Evolutionary conservation across 768 basidiomycete species (phyloP).

Genomic region (Hemileccinum impolitum): DNA sequence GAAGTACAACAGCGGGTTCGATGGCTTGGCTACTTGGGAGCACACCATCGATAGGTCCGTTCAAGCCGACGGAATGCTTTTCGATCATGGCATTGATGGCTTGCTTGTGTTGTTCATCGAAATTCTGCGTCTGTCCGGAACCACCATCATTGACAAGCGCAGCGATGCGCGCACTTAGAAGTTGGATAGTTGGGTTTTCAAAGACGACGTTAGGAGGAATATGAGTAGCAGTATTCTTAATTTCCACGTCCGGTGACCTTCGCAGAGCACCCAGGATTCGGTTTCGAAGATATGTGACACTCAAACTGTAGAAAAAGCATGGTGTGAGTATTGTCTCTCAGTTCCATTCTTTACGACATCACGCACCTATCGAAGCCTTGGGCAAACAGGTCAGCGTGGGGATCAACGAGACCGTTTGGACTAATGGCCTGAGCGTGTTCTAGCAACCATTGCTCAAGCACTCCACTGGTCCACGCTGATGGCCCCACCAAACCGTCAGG

Average conservation of each 20-base stretch:
- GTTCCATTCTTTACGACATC: not conserved
- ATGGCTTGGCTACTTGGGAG: conserved; percentile 1
- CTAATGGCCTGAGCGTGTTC: conserved; percentile 22
- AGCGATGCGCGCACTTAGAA: conserved; percentile 26
- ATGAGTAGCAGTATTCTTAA: conserved; percentile 21
- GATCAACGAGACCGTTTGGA: conserved; percentile 3
- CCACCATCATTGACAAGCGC: conserved; percentile 5
- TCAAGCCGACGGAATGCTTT: conserved; percentile 33
- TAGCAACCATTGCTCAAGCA: conserved; percentile 26
- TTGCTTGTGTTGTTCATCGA: conserved; percentile 8
- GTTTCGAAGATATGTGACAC: conserved; percentile 29
- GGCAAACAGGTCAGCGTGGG: conserved; percentile 23
- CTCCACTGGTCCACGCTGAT: conserved; percentile 19
- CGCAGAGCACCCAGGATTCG: conserved; percentile 24
- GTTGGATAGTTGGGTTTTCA: conserved; percentile 39
- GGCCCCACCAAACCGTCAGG: conserved; percentile 24
- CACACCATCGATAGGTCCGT: conserved; percentile 9
- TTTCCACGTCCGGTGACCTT: conserved; percentile 27
- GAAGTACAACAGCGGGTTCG: conserved; percentile 27
- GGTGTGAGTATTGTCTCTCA: not conserved
- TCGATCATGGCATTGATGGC: conserved; percentile 38
- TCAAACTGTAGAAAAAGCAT: conserved; percentile 18
- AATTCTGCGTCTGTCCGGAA: not conserved
- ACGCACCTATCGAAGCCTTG: conserved; percentile 37
- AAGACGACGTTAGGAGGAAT: conserved; percentile 35